Conservation (phyloP, 2,329 filamentous ascomycete species). For the Aspergillus eucalypticola region DNA sequence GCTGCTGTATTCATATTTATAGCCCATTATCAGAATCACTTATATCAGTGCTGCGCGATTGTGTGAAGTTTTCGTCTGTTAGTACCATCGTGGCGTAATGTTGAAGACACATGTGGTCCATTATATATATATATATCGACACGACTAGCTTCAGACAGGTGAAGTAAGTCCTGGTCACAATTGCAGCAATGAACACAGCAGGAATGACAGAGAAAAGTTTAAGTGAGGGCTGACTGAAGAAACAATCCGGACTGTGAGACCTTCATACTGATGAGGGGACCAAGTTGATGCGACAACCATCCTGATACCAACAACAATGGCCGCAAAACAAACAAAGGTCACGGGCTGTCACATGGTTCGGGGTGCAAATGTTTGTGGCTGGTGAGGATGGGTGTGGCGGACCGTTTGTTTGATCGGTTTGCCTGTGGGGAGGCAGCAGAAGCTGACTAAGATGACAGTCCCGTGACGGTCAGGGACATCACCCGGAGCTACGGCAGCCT, state of each 20-base stretch:
- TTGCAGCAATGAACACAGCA: not conserved
- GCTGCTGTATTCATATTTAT: no score
- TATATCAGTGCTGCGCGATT: no score
- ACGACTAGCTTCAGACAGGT: no score
- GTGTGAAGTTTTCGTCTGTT: no score
- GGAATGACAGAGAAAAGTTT: not conserved
- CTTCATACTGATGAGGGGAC: not conserved
- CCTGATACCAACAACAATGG: not conserved
- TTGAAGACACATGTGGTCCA: no score
- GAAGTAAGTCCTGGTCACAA: no score
- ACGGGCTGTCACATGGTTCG: not conserved
- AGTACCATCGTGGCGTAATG: no score
- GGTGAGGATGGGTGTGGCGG: not conserved
- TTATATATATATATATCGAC: no score
- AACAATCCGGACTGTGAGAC: not conserved
- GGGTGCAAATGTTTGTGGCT: not conserved
- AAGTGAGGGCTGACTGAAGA: not conserved
- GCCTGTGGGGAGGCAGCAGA: conserved; percentile 10
- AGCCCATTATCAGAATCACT: no score
- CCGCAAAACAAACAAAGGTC: conserved; percentile 4
- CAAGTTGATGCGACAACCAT: conserved; percentile 6
- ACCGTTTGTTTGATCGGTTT: conserved; percentile 16
- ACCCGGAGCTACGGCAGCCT: conserved; percentile 13
- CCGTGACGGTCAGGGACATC: not conserved
- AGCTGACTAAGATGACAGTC: not conserved